These are phyloP conservation scores for Termitomyces sp. DNA, from an alignment of 768 basidiomycete species.

Conservation along the genomic window DNA sequence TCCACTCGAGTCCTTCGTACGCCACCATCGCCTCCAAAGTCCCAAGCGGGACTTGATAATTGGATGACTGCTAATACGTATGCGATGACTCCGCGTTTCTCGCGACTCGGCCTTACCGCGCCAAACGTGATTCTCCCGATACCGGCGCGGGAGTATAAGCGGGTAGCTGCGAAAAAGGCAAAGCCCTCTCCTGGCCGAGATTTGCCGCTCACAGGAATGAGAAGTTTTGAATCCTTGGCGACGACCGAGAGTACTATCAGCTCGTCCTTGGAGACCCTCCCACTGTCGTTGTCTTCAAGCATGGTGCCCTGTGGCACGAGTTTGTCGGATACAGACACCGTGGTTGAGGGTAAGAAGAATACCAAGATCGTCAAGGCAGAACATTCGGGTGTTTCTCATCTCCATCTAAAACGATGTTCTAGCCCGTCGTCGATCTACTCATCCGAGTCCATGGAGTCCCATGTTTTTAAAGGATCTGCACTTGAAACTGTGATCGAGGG, in stretches of 20 bases:
- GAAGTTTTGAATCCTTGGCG: neutral
- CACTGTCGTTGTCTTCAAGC: neutral
- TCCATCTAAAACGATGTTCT: neutral
- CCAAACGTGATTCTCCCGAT: conserved; percentile 41
- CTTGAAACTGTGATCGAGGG: neutral
- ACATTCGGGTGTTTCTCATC: neutral
- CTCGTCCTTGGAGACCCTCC: conserved; percentile 11
- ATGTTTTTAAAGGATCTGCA: neutral
- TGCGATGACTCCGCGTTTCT: conserved; percentile 38
- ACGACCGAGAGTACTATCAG: conserved; percentile 2
- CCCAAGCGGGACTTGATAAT: conserved; percentile 21
- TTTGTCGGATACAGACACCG: conserved; percentile 7
- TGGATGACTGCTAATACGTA: conserved; percentile 39
- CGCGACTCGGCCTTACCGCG: conserved; percentile 33
- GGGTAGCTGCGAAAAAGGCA: conserved; percentile 14
- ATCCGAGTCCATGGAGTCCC: neutral
- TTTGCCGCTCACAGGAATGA: neutral
- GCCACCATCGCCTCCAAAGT: conserved; percentile 8
- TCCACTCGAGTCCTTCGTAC: neutral
- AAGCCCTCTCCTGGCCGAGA: conserved; percentile 8
- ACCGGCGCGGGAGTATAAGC: conserved; percentile 31
- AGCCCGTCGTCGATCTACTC: conserved; percentile 1
- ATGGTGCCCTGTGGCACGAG: neutral
- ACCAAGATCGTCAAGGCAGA: neutral
- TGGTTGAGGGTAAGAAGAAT: neutral